phyloP scores from a whole-genome alignment of 495 filamentous ascomycete genomes.

The Endocarpon pusillum region DNA sequence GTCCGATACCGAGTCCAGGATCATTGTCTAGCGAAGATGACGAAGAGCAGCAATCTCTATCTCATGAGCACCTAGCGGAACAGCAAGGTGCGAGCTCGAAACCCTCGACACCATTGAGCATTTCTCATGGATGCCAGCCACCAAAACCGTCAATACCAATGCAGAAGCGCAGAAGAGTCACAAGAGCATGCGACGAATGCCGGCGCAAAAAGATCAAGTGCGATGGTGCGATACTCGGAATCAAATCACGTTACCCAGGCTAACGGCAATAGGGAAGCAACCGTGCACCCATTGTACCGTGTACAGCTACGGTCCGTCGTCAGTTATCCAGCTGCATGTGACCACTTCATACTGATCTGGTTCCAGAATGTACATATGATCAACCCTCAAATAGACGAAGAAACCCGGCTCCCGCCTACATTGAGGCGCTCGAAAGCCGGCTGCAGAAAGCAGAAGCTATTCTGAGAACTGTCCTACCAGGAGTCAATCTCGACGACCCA shows the following conservation, averaged over 20 bases:
- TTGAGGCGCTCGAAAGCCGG: constrained; percentile 75
- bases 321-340: constrained; percentile 2
- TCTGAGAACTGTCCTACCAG: constrained; percentile 62
- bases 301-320: constrained; percentile 81
- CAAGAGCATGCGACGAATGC: constrained; percentile 89
- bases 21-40: no score
- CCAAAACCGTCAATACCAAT: constrained; percentile 35
- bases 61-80: no score
- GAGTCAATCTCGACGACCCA: constrained; percentile 71
- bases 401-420: constrained; percentile 88
- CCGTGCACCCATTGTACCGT: constrained; percentile 96
- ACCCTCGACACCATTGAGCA: no score
- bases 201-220: constrained; percentile 97
- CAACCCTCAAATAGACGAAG: constrained; percentile 90
- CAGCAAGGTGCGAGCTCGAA: no score
- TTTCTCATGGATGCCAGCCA: constrained; percentile 18
- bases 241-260: no score
- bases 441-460: constrained; percentile 73
- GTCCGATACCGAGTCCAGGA: no score
- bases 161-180: constrained; percentile 80
- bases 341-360: constrained; percentile 17
- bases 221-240: no score
- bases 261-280: no score
- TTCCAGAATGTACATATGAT: constrained; percentile 87
- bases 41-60: no score